Conservation (phyloP, 208 protist genomes). For the Trypanosoma vivax region DNA sequence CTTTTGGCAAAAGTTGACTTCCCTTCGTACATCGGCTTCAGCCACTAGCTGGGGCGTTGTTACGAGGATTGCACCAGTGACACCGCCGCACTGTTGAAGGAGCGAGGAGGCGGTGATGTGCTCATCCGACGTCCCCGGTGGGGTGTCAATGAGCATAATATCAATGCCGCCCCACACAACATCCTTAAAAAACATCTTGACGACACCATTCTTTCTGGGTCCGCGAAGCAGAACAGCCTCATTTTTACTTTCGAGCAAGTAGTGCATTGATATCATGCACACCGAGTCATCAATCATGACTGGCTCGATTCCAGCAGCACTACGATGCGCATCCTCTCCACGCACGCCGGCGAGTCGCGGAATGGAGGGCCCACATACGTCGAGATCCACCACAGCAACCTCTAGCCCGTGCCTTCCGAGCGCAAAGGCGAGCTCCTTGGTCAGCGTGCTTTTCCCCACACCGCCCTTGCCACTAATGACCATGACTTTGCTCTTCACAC, state of each 20-base stretch:
- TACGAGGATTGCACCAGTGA: constrained; percentile 91
- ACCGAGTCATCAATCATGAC: constrained; percentile 96
- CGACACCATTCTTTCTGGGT: constrained; percentile 96
- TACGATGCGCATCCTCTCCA: constrained; percentile 90
- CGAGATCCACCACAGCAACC: constrained; percentile 99
- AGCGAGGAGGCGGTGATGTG: constrained; percentile 96
- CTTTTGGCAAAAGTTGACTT: constrained; percentile 98
- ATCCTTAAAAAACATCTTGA: constrained; percentile 98
- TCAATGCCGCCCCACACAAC: constrained; percentile 98
- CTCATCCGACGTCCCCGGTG: constrained; percentile 99
- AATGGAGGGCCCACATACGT: constrained; percentile 99
- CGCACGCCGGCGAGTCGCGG: constrained; percentile 80
- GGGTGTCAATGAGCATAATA: constrained; percentile 99
- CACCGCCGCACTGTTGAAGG: constrained; percentile 75
- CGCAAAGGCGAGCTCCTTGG: constrained; percentile 86
- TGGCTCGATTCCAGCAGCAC: constrained; percentile 90
- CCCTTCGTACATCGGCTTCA: constrained; percentile 96
- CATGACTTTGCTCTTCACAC: constrained; percentile 84
- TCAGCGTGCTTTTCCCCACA: constrained; percentile 93
- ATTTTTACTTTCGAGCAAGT: constrained; percentile 94
- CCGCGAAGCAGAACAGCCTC: constrained; percentile 98
- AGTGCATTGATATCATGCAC: constrained; percentile 97
- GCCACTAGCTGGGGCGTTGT: constrained; percentile 98
- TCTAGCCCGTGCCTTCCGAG: constrained; percentile 59
- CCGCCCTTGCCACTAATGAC: constrained; percentile 91